Evolutionary conservation across 345 rosid species (phyloP).

Genomic region (Orychophragmus violaceus): DNA sequence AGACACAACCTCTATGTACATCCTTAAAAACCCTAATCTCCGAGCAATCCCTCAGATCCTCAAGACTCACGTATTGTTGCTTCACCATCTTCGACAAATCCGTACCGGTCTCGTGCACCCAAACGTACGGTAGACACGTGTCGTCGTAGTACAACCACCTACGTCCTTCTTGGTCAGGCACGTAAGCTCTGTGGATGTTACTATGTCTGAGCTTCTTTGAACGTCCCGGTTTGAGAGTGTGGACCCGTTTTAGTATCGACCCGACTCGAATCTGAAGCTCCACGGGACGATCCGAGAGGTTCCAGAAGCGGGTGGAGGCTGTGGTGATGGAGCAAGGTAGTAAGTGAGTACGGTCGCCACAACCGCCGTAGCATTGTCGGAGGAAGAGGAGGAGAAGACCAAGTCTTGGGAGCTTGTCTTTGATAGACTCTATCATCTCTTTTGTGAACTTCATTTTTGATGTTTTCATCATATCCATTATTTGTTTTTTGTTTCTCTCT

Average conservation of each 20-base stretch:
- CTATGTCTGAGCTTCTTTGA: slow-evolving; percentile 69
- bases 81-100: slow-evolving; percentile 78
- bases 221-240: slow-evolving; percentile 71
- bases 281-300: slow-evolving; percentile 62
- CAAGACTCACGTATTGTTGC: slow-evolving; percentile 82
- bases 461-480: slow-evolving; percentile 16
- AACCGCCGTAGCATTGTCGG: slow-evolving; percentile 57
- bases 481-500: not conserved
- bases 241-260: slow-evolving; percentile 70
- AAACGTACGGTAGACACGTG: slow-evolving; percentile 73
- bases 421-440: slow-evolving; percentile 29
- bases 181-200: slow-evolving; percentile 66
- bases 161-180: slow-evolving; percentile 38
- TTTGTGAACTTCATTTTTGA: slow-evolving; percentile 39
- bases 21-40: slow-evolving; percentile 73
- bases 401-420: slow-evolving; percentile 39
- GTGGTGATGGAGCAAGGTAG: slow-evolving; percentile 22
- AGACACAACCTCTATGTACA: slow-evolving; percentile 64
- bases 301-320: slow-evolving; percentile 53
- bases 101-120: slow-evolving; percentile 70
- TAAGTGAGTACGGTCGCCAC: slow-evolving; percentile 51
- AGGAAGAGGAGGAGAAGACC: slow-evolving; percentile 30
- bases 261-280: slow-evolving; percentile 82
- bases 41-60: slow-evolving; percentile 72
- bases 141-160: slow-evolving; percentile 65